Evolutionary conservation across 805 yeast species (phyloP), one percentile per base, ranked within the genome.

Genomic region (Starmerella roubikii): DNA sequence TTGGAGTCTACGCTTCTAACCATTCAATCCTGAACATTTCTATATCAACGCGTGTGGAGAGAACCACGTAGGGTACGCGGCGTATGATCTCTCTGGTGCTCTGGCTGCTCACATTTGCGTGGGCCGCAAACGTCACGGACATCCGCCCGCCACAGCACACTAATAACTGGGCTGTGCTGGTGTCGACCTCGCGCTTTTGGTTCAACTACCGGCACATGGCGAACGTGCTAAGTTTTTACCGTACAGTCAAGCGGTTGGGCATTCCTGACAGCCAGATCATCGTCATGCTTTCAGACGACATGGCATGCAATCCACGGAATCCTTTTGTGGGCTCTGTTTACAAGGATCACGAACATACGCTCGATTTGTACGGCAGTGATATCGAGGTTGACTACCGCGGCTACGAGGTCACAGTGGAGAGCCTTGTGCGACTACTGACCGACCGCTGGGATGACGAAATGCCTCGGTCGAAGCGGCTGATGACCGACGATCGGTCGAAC

Each of bases 131-230:
- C 15, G 31, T 15, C 11, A 8, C 31, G 9, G 31, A 29, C 8
- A 16, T 16, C 18, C 32, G 45, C 15, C 41, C 42, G 27, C 36
- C 48, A 3, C 39, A 40, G 16, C 78, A 62, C 72, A 85, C 77
- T 6, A 72, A 72, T 52, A 72, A 72, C 55, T 72, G 78, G 78
- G 88, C 98, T 0, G 97, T 91, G 4, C 63, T 91, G 32, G 95
- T 91, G 28, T 84, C 94, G 2, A 88, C 99, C 1, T 85, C 96
- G 11, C 66, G 97, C 43, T 91, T 91, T 62, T 91, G 99, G 99
- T 91, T 91, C 68, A 91, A 91, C 59, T 91, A 91, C 56, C 69
- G 98, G 23, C 99, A 91, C 59, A 83, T 88, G 84, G 97, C 98
- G 28, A 91, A 91, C 59, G 94, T 81, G 23, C 65, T 91, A 49